Base-by-base conservation (phyloP, 2,329 filamentous ascomycete species). In the Gaeumannomyces tritici region DNA sequence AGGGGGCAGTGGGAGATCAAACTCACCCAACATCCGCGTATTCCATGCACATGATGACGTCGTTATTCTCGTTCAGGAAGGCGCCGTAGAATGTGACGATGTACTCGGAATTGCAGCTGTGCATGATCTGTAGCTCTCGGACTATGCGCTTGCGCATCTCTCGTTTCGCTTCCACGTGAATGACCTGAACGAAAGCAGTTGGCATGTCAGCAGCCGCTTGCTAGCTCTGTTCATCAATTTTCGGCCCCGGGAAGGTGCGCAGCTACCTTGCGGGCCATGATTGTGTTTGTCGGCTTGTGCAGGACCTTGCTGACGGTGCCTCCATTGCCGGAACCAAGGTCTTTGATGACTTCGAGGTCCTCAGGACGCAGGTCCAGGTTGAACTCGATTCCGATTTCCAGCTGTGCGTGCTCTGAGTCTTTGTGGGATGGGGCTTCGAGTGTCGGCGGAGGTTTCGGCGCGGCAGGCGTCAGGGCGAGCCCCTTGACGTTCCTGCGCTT, bases 1-100 rank as follows among this genome's bases (percentile, higher is more conserved):
- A 51, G 18, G 21, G n/a, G 42, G 42, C 3, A 15, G 4, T 56
- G 21, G 47, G 42, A 24, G 4, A 24, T 54, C 15, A 47, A 62
- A n/a, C 90, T 76, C 83, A 98, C 95, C 95, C 95, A 73, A 93
- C 91, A 76, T 99, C 95, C 91, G 96, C 96, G 74, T 99, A 98
- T 75, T 99, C 95, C 95, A 99, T 99, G 75, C 95, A 99, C 88
- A 99, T 93, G 69, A 98, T 96, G 64, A 99, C 96, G 77, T 99
- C 95, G 72, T 96, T 93, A 65, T 92, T 92, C 72, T 96, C 90
- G 73, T 96, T 98, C 71, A 98, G 84, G 73, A 98, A 99, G 51
- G 95, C 95, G 64, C 95, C 95, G 72, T 98, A 98, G 76, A 97
- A 99, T 62, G 89, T 96, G 64, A 99, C 95, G 71, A 99, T 98